Percentiles rank a stretch among this genome's conserved stretches.
Evolutionary conservation across 2,329 filamentous ascomycete species (phyloP).

Genomic region (Hypoxylon sp.): DNA sequence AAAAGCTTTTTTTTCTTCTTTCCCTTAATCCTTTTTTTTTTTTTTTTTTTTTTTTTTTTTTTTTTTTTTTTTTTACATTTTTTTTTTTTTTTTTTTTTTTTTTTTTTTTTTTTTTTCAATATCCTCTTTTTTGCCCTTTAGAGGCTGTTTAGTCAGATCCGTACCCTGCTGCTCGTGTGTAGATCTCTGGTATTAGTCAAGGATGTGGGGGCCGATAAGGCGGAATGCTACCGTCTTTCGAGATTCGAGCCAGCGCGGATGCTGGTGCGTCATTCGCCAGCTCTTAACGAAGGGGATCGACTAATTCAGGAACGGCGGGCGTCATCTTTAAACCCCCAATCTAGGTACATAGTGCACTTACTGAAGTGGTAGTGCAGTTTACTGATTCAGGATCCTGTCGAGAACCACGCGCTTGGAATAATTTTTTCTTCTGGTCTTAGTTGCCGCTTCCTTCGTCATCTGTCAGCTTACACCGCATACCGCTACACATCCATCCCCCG

Average conservation of each 20-base stretch:
- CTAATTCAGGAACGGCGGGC: conserved; percentile 11
- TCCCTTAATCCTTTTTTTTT: too few species aligned
- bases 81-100: conserved; percentile 12
- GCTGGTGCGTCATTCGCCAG: conserved; percentile 14
- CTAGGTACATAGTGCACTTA: background rate
- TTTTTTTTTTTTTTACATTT: background rate
- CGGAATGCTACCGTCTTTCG: conserved; percentile 27
- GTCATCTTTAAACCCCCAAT: background rate
- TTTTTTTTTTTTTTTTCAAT: background rate
- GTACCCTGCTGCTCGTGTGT: background rate
- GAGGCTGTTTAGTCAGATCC: conserved; percentile 11
- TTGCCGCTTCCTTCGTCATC: background rate
- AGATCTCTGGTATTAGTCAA: conserved; percentile 6
- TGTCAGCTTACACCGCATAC: conserved; percentile 40
- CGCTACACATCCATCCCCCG: conserved; percentile 13
- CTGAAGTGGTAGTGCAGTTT: background rate
- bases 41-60: background rate
- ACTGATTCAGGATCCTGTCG: background rate
- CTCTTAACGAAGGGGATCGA: background rate
- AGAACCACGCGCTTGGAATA: background rate
- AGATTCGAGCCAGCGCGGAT: conserved; percentile 17
- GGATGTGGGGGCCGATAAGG: conserved; percentile 32
- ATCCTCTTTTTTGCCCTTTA: conserved; percentile 2
- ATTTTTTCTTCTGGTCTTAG: background rate
- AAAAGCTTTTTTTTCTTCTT: background rate